Percentiles rank a stretch among this genome's conserved stretches.
phyloP scores from a whole-genome alignment of 2,329 filamentous ascomycete species.

The Orbilia brochopaga region DNA sequence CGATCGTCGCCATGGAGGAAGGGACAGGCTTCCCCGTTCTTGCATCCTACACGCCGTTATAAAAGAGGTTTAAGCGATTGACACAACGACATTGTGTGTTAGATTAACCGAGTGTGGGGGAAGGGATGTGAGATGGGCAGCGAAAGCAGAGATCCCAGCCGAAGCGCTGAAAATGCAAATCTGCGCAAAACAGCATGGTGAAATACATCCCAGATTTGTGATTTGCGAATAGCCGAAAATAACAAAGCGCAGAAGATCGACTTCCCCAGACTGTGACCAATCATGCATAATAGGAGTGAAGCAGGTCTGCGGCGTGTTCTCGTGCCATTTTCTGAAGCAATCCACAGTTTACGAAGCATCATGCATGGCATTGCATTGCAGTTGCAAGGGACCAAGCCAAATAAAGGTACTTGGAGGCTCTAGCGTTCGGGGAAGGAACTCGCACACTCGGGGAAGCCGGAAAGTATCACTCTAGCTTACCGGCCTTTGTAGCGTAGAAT shows the following conservation, averaged over 20 bases:
- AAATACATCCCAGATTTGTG: conserved; percentile 11
- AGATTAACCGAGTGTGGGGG: not conserved
- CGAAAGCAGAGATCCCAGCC: conserved; percentile 40
- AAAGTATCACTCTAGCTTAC: conserved; percentile 37
- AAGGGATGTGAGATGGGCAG: conserved; percentile 19
- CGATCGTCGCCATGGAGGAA: conserved; percentile 41
- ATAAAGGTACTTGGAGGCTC: not conserved
- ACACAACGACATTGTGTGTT: not conserved
- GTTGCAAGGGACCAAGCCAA: conserved; percentile 9
- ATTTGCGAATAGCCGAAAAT: conserved; percentile 46
- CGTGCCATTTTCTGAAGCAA: conserved; percentile 31
- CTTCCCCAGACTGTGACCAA: conserved; percentile 25
- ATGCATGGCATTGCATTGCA: conserved; percentile 6
- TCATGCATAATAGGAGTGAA: not conserved
- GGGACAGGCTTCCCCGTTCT: conserved; percentile 36
- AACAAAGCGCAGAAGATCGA: conserved; percentile 27
- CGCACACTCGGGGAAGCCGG: conserved; percentile 31
- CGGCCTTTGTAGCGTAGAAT: conserved; percentile 44
- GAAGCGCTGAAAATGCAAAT: conserved; percentile 21
- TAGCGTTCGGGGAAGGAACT: conserved; percentile 4
- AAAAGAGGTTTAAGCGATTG: conserved; percentile 23
- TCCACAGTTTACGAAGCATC: conserved; percentile 1
- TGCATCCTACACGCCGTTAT: conserved; percentile 29
- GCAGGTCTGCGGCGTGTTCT: conserved; percentile 16
- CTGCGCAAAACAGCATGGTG: conserved; percentile 15